These are phyloP conservation scores for Castanospermum australe DNA, from an alignment of 306 rosid genomes.

Conservation along the genomic window DNA sequence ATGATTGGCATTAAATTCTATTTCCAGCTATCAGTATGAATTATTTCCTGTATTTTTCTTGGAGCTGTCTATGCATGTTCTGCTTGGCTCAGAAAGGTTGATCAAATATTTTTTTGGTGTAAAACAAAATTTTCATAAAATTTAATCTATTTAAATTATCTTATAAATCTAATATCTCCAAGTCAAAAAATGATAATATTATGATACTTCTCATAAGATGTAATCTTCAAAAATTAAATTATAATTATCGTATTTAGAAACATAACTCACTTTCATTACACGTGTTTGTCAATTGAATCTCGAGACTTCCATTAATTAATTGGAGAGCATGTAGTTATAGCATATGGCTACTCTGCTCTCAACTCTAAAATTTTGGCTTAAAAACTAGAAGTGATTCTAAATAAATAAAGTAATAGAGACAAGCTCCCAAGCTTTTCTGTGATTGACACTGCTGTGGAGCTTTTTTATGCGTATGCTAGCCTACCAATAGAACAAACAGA, in stretches of 20 bases:
- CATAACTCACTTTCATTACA: no score
- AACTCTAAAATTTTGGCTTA: not conserved
- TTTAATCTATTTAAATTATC: no score
- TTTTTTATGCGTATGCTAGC: constrained; percentile 5
- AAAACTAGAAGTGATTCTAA: not conserved
- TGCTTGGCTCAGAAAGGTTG: constrained; percentile 19
- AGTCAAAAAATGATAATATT: no score
- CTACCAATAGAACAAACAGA: constrained; percentile 24
- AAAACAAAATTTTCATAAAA: no score
- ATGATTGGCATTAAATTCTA: constrained; percentile 41
- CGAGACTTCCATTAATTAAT: constrained; percentile 9
- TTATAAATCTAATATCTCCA: no score
- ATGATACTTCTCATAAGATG: no score
- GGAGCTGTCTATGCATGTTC: constrained; percentile 40
- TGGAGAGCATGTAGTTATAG: not conserved
- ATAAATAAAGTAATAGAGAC: not conserved
- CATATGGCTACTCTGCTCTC: not conserved
- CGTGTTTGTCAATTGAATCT: constrained; percentile 38
- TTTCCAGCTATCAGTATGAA: constrained; percentile 36
- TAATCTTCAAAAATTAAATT: no score
- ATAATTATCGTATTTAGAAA: no score
- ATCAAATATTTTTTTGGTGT: constrained; percentile 50
- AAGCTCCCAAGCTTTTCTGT: not conserved
- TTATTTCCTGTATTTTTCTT: constrained; percentile 19
- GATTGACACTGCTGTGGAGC: not conserved